Evolutionary conservation across 2,329 filamentous ascomycete species (phyloP), one percentile per base, ranked within the genome.

Genomic region (Cercospora sesami): DNA sequence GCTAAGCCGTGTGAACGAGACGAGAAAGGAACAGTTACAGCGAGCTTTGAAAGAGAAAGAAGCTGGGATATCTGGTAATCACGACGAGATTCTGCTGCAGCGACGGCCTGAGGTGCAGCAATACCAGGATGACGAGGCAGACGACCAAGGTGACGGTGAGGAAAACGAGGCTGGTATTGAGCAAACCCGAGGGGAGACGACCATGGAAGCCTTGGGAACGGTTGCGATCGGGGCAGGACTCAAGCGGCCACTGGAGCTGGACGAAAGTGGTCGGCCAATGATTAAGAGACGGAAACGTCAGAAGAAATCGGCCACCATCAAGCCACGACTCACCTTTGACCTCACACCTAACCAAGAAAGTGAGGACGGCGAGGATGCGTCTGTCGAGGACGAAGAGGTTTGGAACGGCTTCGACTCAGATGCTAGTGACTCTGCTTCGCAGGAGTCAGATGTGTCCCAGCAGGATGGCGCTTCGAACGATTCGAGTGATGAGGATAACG

Each of bases 171-270:
- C 16, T 16, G 59, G n/a, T 14, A 3, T 10, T 6, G 33, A 55
- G n/a, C 51, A 69, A 18, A 36, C 55, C 14, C 59, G 21, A 26
- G 26, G 21, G 16, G 53, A 42, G 21, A 31, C 48, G 16, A 60
- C 51, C 23, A 28, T 21, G 16, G 59, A 42, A 28, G 53, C 28
- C 18, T 14, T 42, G 8, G 28, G 12, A 16, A 53, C 31, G 18
- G 31, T 59, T 8, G 23, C 26, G 16, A 81, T 87, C 63, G 95
- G 95, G 21, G 90, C 89, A 69, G 95, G 95, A 6, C 80, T 99
- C 68, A 98, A 98, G 79, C 86, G 94, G 51, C 93, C 94, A 1
- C 83, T 99, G 10, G 91, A 96, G 55, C 73, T 93, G 9, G 93
- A 92, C 70, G 89, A 92, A 1, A 88, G 90, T 67, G 93, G 94